Percentiles rank a stretch among this genome's conserved stretches.
phyloP scores from a whole-genome alignment of 768 basidiomycete genomes.

The Lactifluus hygrophoroides region DNA sequence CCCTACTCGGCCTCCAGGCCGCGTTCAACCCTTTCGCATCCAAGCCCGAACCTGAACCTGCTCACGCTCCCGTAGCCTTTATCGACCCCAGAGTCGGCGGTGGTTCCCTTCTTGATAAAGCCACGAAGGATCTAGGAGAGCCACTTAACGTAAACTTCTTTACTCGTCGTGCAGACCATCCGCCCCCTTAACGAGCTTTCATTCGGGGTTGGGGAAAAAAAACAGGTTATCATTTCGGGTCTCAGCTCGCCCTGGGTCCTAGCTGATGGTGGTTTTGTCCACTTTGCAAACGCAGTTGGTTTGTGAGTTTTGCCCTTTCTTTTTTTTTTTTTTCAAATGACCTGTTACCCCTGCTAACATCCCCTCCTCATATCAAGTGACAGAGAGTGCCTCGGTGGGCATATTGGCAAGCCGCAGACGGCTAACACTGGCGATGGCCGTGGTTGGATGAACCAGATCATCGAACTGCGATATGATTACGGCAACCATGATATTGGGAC shows the following conservation, averaged over 20 bases:
- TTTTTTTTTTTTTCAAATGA: too few species aligned
- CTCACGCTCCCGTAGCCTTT: not conserved
- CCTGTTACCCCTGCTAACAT: not conserved
- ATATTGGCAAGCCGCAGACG: conserved; percentile 30
- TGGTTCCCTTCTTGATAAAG: not conserved
- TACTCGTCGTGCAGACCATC: not conserved
- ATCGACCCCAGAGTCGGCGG: not conserved
- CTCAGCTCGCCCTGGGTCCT: conserved; percentile 13
- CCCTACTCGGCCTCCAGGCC: conserved; percentile 5
- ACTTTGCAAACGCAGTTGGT: conserved; percentile 14
- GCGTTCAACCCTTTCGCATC: not conserved
- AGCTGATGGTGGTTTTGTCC: conserved; percentile 13
- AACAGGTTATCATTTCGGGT: conserved; percentile 17
- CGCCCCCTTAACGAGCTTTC: not conserved
- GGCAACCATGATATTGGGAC: conserved; percentile 32
- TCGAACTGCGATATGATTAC: conserved; percentile 39
- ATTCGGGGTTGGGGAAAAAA: not conserved
- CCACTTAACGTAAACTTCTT: conserved; percentile 15
- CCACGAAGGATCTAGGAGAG: conserved; percentile 5
- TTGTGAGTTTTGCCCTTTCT: conserved; percentile 19
- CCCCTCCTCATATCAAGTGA: conserved; percentile 7
- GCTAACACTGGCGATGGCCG: conserved; percentile 44
- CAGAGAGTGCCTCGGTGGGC: conserved; percentile 26
- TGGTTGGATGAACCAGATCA: conserved; percentile 35
- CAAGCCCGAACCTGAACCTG: not conserved